Conservation (phyloP, 768 basidiomycete species). For the Lactarius sanguifluus region DNA sequence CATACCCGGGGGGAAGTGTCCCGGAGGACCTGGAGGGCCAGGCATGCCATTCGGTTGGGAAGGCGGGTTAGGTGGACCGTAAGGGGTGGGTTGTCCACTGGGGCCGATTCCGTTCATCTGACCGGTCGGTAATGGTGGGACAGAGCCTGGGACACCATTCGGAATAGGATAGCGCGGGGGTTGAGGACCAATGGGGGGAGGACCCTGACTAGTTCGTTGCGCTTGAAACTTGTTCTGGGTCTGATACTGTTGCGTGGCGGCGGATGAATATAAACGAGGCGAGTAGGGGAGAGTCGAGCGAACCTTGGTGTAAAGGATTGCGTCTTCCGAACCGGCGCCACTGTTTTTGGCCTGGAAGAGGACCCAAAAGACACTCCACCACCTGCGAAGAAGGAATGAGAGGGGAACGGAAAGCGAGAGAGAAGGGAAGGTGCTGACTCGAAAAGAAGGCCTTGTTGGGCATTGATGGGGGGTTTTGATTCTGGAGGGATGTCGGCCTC, state of each 20-base stretch:
- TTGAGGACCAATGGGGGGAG: slow-evolving; percentile 22
- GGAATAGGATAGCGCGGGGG: slow-evolving; percentile 31
- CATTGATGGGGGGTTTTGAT: slow-evolving; percentile 74
- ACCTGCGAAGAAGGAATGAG: slow-evolving; percentile 44
- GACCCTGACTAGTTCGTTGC: slow-evolving; percentile 3
- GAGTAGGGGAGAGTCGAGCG: slow-evolving; percentile 30
- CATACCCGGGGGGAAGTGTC: slow-evolving; percentile 21
- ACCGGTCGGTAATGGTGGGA: slow-evolving; percentile 26
- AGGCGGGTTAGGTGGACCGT: slow-evolving; percentile 26
- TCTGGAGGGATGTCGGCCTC: slow-evolving; percentile 69
- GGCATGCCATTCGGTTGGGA: slow-evolving; percentile 35
- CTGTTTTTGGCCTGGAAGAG: slow-evolving; percentile 79
- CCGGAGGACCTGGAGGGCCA: slow-evolving; percentile 19
- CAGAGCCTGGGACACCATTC: slow-evolving; percentile 28
- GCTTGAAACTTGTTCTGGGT: slow-evolving; percentile 31
- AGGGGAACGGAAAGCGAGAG: slow-evolving; percentile 19
- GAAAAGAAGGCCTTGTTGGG: slow-evolving; percentile 78
- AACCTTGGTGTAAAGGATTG: slow-evolving; percentile 69
- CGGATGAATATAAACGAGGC: background rate
- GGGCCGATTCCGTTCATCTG: slow-evolving; percentile 38
- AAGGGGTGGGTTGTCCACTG: slow-evolving; percentile 29
- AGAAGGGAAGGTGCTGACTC: slow-evolving; percentile 51
- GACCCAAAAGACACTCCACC: slow-evolving; percentile 92
- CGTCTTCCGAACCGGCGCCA: slow-evolving; percentile 64
- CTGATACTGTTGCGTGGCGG: slow-evolving; percentile 38